Evolutionary conservation across 106 monocot species (phyloP).

Genomic region (Posidonia australis): DNA sequence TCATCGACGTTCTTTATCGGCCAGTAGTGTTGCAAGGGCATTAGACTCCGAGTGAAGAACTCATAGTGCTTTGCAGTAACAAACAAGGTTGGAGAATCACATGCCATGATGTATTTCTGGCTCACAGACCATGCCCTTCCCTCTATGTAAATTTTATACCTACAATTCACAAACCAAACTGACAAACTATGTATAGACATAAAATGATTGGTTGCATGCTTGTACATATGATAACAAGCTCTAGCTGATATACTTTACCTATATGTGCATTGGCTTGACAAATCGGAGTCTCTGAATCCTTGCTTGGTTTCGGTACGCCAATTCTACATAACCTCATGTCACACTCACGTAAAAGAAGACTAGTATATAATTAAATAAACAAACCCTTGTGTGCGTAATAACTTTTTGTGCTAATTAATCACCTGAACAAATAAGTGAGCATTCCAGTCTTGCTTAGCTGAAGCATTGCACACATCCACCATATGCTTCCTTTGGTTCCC

Average conservation of each 20-base stretch:
- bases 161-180: slow-evolving; percentile 6
- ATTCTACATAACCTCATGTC: slow-evolving; percentile 23
- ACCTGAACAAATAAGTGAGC: slow-evolving; percentile 21
- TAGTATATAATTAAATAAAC: too few species aligned
- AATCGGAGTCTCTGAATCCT: slow-evolving; percentile 60
- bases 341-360: too few species aligned
- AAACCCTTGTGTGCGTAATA: too few species aligned
- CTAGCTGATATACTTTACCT: slow-evolving; percentile 21
- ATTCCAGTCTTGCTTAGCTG: slow-evolving; percentile 25
- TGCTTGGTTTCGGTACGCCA: slow-evolving; percentile 35
- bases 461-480: slow-evolving; percentile 21
- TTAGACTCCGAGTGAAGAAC: slow-evolving; percentile 58
- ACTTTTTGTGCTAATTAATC: too few species aligned
- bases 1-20: slow-evolving; percentile 34
- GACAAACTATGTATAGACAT: too few species aligned
- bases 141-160: slow-evolving; percentile 86
- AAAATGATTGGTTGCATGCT: too few species aligned
- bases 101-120: slow-evolving; percentile 74
- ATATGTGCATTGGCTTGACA: slow-evolving; percentile 65
- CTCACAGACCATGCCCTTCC: slow-evolving; percentile 81
- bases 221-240: too few species aligned
- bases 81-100: slow-evolving; percentile 42
- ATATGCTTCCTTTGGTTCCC: slow-evolving; percentile 12
- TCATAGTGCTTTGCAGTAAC: slow-evolving; percentile 47
- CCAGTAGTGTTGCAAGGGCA: slow-evolving; percentile 79